phyloP scores from a whole-genome alignment of 2,329 filamentous ascomycete species.

The Venturia aucupariae region DNA sequence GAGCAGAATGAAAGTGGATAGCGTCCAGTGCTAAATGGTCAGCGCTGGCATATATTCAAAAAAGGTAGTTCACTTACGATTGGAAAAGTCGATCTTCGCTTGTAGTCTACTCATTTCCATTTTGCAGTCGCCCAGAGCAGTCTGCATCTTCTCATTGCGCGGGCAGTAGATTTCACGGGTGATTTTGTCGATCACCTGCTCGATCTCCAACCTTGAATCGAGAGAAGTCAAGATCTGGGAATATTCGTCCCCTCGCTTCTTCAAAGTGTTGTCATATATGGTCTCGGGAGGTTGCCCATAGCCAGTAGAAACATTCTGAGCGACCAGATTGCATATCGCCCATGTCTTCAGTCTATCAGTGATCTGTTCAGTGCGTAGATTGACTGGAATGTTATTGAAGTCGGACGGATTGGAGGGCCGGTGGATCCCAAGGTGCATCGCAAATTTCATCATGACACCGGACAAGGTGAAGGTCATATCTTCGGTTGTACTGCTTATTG shows the following conservation, averaged over 20 bases:
- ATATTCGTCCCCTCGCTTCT: slow-evolving; percentile 48
- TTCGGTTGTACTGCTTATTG: slow-evolving; percentile 69
- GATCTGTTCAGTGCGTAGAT: slow-evolving; percentile 69
- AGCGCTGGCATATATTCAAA: neutral
- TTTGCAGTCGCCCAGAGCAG: neutral
- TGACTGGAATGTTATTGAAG: slow-evolving; percentile 65
- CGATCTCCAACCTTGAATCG: slow-evolving; percentile 59
- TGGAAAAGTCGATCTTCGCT: neutral
- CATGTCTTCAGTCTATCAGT: slow-evolving; percentile 71
- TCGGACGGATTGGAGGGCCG: slow-evolving; percentile 74
- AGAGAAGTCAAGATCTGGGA: slow-evolving; percentile 51
- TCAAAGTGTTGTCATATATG: slow-evolving; percentile 66
- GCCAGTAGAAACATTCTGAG: slow-evolving; percentile 71
- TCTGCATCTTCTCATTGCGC: slow-evolving; percentile 45
- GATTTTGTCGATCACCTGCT: slow-evolving; percentile 67
- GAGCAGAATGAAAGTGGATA: slow-evolving; percentile 63
- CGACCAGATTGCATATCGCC: slow-evolving; percentile 78
- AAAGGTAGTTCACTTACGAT: neutral
- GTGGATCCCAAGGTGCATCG: slow-evolving; percentile 74
- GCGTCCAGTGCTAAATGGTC: slow-evolving; percentile 23
- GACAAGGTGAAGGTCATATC: slow-evolving; percentile 76
- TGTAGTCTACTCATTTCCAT: neutral
- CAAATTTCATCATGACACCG: slow-evolving; percentile 79
- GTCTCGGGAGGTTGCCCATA: slow-evolving; percentile 75
- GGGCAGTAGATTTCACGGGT: slow-evolving; percentile 74